A percentile compares a stretch with the other conserved stretches of the same genome.
phyloP scores from a whole-genome alignment of 2,329 filamentous ascomycete genomes.

The Microsporum audouinii region DNA sequence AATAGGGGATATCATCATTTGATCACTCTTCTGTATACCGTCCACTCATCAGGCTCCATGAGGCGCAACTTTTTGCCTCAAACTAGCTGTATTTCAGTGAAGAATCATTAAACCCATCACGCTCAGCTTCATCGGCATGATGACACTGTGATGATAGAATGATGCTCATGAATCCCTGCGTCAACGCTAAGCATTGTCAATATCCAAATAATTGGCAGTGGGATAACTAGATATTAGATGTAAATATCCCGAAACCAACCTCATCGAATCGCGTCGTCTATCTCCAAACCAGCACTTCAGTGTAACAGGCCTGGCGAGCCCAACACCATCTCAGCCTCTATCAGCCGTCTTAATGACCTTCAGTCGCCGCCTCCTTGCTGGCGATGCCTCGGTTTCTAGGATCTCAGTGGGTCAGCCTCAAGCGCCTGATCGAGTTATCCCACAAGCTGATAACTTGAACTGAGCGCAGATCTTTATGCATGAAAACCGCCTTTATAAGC shows the following conservation, averaged over 20 bases:
- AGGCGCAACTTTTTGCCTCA: background rate
- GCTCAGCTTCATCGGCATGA: background rate
- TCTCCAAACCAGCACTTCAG: too few relatives aligned
- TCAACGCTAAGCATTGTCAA: background rate
- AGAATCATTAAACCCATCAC: background rate
- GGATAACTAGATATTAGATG: too few relatives aligned
- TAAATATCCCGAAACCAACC: too few relatives aligned
- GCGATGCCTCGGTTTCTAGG: background rate
- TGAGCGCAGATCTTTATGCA: background rate
- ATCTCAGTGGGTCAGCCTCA: background rate
- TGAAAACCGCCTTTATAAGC: background rate
- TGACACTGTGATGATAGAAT: background rate
- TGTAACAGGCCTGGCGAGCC: too few relatives aligned
- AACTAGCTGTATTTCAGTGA: too few relatives aligned
- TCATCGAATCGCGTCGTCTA: too few relatives aligned
- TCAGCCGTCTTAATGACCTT: background rate
- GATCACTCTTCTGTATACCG: background rate
- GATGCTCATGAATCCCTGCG: background rate
- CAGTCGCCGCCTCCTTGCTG: background rate
- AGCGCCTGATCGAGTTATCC: background rate
- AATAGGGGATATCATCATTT: background rate
- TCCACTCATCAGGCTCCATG: background rate
- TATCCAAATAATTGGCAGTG: too few relatives aligned
- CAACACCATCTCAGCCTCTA: background rate
- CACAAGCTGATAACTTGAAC: background rate